Percentiles rank a stretch among this genome's conserved stretches.
Conservation (phyloP, 2,329 filamentous ascomycete species). For the Colletotrichum truncatum region DNA sequence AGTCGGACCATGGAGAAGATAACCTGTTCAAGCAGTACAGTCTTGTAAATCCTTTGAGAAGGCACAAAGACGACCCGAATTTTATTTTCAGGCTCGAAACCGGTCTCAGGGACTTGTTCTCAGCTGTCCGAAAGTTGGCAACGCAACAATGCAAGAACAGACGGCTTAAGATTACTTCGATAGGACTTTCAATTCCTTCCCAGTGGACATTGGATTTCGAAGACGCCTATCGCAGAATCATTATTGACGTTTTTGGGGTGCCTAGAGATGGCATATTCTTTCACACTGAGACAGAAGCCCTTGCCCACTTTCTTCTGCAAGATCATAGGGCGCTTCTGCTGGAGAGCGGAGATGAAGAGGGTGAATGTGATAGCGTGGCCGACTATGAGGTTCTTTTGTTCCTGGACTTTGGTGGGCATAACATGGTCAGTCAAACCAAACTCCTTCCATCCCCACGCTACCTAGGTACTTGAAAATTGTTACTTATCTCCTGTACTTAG, state of each 20-base stretch:
- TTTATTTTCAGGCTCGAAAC: neutral
- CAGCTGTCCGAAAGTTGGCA: neutral
- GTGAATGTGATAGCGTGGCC: neutral
- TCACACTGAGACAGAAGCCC: conserved; percentile 6
- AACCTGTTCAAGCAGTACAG: neutral
- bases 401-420: conserved; percentile 25
- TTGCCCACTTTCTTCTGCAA: conserved; percentile 13
- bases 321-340: too few relatives aligned
- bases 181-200: neutral
- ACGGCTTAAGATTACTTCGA: neutral
- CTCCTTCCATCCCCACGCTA: neutral
- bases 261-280: neutral
- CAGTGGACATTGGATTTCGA: neutral
- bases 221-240: neutral
- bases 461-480: neutral
- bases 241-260: neutral
- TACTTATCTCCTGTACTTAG: neutral
- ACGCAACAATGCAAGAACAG: neutral
- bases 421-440: conserved; percentile 17
- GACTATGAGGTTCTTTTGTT: neutral
- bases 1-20: too few relatives aligned
- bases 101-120: neutral
- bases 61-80: neutral
- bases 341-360: too few relatives aligned
- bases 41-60: neutral